Evolutionary conservation across 768 basidiomycete species (phyloP).

Genomic region (Candolleomyces efflorescens): DNA sequence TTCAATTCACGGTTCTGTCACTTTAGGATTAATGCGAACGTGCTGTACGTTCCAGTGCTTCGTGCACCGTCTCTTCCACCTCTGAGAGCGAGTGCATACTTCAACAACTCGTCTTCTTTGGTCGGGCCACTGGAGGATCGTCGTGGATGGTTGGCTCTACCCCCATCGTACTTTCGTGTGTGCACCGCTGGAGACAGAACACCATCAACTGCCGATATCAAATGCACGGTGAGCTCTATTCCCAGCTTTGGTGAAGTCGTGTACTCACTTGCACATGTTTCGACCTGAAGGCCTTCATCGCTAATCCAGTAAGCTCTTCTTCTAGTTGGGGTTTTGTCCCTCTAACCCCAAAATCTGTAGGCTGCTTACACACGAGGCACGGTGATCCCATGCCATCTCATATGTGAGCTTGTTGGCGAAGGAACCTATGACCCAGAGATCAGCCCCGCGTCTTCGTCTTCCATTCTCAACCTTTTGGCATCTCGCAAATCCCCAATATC

Average conservation of each 20-base stretch:
- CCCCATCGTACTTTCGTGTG: neutral
- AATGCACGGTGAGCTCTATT: neutral
- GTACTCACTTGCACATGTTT: neutral
- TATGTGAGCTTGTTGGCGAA: neutral
- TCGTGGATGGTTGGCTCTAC: neutral
- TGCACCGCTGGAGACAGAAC: neutral
- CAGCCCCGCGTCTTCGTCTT: neutral
- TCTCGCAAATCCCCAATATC: neutral
- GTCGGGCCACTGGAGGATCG: neutral
- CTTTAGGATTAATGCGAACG: neutral
- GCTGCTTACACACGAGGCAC: neutral
- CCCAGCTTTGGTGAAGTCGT: neutral
- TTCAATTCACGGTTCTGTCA: neutral
- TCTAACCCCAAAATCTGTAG: neutral
- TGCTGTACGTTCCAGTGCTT: neutral
- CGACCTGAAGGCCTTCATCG: neutral
- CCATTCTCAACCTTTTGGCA: neutral
- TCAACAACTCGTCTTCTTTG: neutral
- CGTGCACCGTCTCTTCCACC: neutral
- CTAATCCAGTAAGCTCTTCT: neutral
- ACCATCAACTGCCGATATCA: neutral
- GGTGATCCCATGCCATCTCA: neutral
- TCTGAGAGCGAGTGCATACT: neutral
- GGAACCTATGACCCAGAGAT: too few species aligned
- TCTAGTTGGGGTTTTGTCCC: neutral